These are phyloP conservation scores for Sporothrix humicola DNA, from an alignment of 2,329 filamentous ascomycete species.

Conservation along the genomic window DNA sequence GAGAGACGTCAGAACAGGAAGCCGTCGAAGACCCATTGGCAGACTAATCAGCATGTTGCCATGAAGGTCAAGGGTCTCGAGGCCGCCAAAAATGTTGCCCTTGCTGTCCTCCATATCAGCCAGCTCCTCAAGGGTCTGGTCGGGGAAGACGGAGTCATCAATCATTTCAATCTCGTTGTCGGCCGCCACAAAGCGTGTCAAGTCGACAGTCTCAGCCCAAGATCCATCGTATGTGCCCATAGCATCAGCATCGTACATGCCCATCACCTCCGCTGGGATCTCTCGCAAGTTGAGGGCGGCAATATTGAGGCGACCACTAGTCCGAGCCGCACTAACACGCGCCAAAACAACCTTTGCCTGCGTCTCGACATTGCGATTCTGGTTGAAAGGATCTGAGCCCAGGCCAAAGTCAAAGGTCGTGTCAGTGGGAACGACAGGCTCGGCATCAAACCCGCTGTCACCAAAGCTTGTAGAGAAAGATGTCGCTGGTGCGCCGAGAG, in stretches of 20 bases:
- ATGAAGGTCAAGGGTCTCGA: constrained; percentile 84
- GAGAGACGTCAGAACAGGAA: constrained; percentile 76
- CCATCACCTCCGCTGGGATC: constrained; percentile 81
- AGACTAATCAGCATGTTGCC: constrained; percentile 77
- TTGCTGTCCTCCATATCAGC: constrained; percentile 69
- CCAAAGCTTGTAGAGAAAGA: constrained; percentile 28
- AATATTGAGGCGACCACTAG: constrained; percentile 84
- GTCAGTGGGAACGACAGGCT: constrained; percentile 55
- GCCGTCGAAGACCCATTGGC: constrained; percentile 74
- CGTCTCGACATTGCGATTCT: constrained; percentile 61
- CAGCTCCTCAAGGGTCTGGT: constrained; percentile 62
- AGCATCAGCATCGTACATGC: constrained; percentile 85
- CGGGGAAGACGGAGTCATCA: constrained; percentile 78
- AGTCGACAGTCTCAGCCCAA: constrained; percentile 91
- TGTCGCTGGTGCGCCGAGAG: constrained; percentile 36
- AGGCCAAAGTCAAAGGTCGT: constrained; percentile 64
- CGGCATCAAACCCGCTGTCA: constrained; percentile 38
- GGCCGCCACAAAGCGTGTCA: constrained; percentile 82
- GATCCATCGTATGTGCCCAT: constrained; percentile 67
- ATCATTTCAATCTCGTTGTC: constrained; percentile 85
- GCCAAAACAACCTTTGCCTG: constrained; percentile 72
- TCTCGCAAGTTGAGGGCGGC: constrained; percentile 79
- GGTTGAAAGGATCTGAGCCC: constrained; percentile 72
- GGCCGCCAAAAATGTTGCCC: constrained; percentile 78
- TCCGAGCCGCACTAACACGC: constrained; percentile 73